phyloP scores from a whole-genome alignment of 2,329 filamentous ascomycete species.

The Exophiala mesophila region DNA sequence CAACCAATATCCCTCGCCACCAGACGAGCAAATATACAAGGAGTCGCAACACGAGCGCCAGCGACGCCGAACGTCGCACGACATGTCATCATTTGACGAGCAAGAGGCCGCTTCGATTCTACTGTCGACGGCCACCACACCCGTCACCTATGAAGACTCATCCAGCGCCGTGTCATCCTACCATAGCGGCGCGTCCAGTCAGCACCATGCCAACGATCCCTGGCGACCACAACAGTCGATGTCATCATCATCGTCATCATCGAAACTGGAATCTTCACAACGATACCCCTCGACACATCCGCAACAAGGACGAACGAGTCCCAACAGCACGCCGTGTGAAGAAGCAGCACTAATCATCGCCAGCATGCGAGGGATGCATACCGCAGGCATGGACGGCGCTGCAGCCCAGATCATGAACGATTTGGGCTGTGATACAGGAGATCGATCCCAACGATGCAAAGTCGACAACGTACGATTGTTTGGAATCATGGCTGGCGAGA shows the following conservation, averaged over 20 bases:
- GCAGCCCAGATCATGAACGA: slow-evolving; percentile 8
- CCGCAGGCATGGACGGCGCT: not conserved
- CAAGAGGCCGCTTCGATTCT: not conserved
- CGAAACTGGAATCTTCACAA: not conserved
- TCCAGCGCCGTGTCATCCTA: not conserved
- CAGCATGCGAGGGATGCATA: slow-evolving; percentile 12
- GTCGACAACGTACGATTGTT: slow-evolving; percentile 10
- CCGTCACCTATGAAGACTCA: not conserved
- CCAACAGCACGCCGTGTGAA: slow-evolving; percentile 16
- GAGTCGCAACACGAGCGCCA: not conserved
- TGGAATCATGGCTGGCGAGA: slow-evolving; percentile 5
- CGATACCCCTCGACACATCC: not conserved
- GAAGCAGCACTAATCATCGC: slow-evolving; percentile 16
- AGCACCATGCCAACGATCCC: no score
- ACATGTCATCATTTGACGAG: not conserved
- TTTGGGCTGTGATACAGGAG: slow-evolving; percentile 5
- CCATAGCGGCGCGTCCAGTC: not conserved
- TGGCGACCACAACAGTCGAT: not conserved
- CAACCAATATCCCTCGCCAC: not conserved
- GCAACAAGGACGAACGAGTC: not conserved
- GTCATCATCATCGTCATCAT: not conserved
- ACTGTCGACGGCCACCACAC: not conserved
- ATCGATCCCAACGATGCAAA: not conserved
- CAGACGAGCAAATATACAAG: not conserved
- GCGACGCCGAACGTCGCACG: not conserved